Base-by-base conservation (phyloP, 179 eudicot species). In the Silene coronaria region DNA sequence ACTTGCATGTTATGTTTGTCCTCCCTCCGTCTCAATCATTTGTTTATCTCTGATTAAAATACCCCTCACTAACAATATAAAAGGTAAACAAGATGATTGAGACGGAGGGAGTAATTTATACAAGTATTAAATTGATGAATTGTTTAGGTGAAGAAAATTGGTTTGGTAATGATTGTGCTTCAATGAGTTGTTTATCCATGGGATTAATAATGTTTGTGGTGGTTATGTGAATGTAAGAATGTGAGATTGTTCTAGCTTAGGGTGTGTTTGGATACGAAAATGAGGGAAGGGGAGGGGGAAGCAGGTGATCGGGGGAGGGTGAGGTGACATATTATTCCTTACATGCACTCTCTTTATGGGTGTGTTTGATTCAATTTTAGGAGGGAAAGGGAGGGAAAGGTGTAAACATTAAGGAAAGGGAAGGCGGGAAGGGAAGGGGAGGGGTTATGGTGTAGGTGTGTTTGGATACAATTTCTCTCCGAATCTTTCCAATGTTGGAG, bases 121-220 rank as follows among this genome's bases (percentile, higher is more conserved):
- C n/a, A n/a, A n/a, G n/a, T n/a, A 3, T 17, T 34, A 55, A 53
- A 55, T 71, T 24, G 27, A 23, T 70, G 59, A 71, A 53, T 71
- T 60, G 11, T 71, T 4, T 19, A 27, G 58, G 65, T 72, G 11
- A 72, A 57, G 17, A 8, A 5, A 30, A 17, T 19, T 72, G 64
- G 22, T 28, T 26, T 72, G 46, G 28, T 30, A 24, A 70, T 71
- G 73, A 13, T 17, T 69, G 28, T 28, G 75, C 75, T 22, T 71
- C 27, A 4, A 55, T 53, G 63, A 53, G 28, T 42, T 36, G 71
- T 36, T 34, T 67, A 34, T 63, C 36, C 51, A 9, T 66, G 6
- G 17, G 14, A n/a, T n/a, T 8, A 6, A 66, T 12, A 32, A 34
- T 17, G 13, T 67, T 21, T 67, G 24, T 67, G 28, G 55, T 68